Conservation (phyloP, 306 rosid species). For the Lagenaria siceraria region DNA sequence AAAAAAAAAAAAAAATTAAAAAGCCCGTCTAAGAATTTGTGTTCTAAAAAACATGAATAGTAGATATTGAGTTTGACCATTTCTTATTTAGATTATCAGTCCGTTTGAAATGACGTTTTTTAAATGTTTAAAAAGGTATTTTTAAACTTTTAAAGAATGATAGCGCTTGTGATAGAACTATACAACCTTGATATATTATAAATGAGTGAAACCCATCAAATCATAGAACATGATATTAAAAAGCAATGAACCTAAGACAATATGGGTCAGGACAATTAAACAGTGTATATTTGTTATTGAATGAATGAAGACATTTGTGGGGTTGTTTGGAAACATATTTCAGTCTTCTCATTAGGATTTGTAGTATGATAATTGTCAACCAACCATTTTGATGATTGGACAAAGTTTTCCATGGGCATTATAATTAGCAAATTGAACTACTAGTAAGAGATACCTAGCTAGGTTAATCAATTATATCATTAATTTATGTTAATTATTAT, state of each 20-base stretch:
- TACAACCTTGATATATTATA: background rate
- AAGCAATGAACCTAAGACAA: slow-evolving; percentile 2
- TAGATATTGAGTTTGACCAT: too few relatives aligned
- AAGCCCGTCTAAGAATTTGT: too few relatives aligned
- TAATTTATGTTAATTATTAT: too few relatives aligned
- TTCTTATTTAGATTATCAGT: too few relatives aligned
- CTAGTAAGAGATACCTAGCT: background rate
- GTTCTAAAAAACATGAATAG: too few relatives aligned
- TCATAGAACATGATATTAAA: background rate
- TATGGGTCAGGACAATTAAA: background rate
- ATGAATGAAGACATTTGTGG: slow-evolving; percentile 7
- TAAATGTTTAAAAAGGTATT: too few relatives aligned
- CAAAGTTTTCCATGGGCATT: background rate
- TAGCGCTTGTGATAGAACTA: too few relatives aligned
- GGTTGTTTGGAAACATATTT: background rate
- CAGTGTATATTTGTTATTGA: background rate
- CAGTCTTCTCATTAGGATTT: background rate
- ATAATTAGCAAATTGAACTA: background rate
- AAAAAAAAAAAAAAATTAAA: too few relatives aligned
- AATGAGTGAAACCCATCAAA: background rate
- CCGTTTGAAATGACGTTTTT: too few relatives aligned
- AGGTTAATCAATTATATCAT: too few relatives aligned
- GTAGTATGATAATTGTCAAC: background rate
- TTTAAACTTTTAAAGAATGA: too few relatives aligned
- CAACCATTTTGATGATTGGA: background rate